These are phyloP conservation scores for Antrodiella citrinella DNA, from an alignment of 768 basidiomycete genomes.

Conservation along the genomic window DNA sequence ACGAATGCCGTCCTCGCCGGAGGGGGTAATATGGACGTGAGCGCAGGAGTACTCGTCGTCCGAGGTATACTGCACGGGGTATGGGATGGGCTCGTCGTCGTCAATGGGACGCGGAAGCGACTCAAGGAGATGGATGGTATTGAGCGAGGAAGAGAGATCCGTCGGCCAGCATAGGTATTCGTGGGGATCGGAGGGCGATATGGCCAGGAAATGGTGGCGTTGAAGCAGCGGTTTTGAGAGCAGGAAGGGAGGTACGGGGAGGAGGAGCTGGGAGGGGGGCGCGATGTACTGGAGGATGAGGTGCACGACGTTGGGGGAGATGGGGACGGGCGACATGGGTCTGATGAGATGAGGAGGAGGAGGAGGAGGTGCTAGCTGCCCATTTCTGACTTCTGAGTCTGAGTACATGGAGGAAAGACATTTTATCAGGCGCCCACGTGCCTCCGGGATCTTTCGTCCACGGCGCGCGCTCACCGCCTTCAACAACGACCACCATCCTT, in stretches of 20 bases:
- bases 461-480: not conserved
- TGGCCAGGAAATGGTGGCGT: constrained; percentile 55
- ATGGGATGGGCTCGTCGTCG: constrained; percentile 20
- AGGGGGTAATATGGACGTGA: constrained; percentile 32
- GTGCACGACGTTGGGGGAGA: constrained; percentile 33
- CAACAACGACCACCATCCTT: not conserved
- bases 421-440: not conserved
- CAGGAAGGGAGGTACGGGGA: constrained; percentile 51
- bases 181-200: constrained; percentile 39
- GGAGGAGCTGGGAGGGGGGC: constrained; percentile 37
- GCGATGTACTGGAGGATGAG: constrained; percentile 51
- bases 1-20: constrained; percentile 34
- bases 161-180: constrained; percentile 67
- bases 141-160: constrained; percentile 25
- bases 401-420: not conserved
- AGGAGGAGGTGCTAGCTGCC: not conserved
- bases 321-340: constrained; percentile 29
- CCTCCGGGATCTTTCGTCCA: not conserved
- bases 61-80: constrained; percentile 29
- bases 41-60: constrained; percentile 50
- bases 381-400: not conserved
- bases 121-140: constrained; percentile 37
- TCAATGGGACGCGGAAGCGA: constrained; percentile 23
- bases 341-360: constrained; percentile 7
- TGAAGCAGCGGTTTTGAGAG: constrained; percentile 52